Percentiles rank a stretch among this genome's conserved stretches.
Conservation (phyloP, 495 filamentous ascomycete species). For the Penicillium dipodomyicola region DNA sequence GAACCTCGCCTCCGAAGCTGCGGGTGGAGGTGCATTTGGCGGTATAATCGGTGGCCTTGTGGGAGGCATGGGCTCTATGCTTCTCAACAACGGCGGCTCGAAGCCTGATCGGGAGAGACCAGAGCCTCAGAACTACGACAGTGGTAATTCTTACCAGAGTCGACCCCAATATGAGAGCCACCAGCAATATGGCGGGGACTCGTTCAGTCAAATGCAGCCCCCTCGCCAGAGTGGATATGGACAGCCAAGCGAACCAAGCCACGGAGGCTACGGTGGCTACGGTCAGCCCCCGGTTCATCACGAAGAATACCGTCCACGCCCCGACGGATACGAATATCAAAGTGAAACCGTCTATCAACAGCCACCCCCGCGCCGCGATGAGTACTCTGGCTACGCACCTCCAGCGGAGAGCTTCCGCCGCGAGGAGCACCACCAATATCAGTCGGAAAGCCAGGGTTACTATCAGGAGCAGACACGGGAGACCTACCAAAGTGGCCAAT, state of each 20-base stretch:
- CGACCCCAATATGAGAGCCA: constrained; percentile 36
- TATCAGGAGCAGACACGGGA: constrained; percentile 23
- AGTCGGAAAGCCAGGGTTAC: constrained; percentile 28
- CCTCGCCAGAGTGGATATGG: constrained; percentile 7
- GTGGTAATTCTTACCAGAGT: constrained; percentile 22
- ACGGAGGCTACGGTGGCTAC: constrained; percentile 10
- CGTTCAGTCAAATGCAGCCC: constrained; percentile 8
- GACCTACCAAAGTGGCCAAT: constrained; percentile 14
- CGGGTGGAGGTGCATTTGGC: constrained; percentile 49
- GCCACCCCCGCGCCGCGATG: constrained; percentile 10
- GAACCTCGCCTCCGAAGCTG: constrained; percentile 43
- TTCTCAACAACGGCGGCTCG: constrained; percentile 36
- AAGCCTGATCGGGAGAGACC: constrained; percentile 27
- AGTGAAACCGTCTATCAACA: constrained; percentile 12
- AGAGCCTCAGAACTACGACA: constrained; percentile 37
- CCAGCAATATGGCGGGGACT: constrained; percentile 38
- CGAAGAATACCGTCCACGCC: constrained; percentile 9
- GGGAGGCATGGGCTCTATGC: constrained; percentile 45
- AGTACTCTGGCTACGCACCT: constrained; percentile 13
- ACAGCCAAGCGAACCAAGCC: constrained; percentile 14
- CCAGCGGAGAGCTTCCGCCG: constrained; percentile 17
- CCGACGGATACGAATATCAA: constrained; percentile 16
- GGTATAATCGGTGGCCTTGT: constrained; percentile 52
- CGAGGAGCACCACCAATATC: constrained; percentile 31
- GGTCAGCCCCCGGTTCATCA: constrained; percentile 9